A percentile compares a stretch with the other conserved stretches of the same genome.
phyloP scores from a whole-genome alignment of 176 grass and related monocot species.

The Otatea glauca region DNA sequence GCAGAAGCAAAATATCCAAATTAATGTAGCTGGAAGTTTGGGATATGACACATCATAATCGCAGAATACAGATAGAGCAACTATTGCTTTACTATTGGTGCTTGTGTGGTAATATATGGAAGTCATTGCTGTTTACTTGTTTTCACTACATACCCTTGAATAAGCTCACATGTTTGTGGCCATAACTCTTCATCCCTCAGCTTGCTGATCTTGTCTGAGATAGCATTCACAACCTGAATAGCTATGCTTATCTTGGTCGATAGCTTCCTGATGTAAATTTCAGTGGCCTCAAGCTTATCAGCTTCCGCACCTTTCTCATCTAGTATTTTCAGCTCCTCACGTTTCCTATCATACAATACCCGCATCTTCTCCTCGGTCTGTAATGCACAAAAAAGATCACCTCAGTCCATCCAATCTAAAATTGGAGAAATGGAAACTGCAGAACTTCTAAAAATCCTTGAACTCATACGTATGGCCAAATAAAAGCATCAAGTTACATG shows the following conservation, averaged over 20 bases:
- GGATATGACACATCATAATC: neutral
- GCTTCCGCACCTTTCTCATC: slow-evolving; percentile 86
- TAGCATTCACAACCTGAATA: slow-evolving; percentile 86
- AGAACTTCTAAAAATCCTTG: slow-evolving; percentile 12
- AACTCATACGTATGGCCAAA: slow-evolving; percentile 11
- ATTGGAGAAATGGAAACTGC: neutral
- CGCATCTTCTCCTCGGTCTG: slow-evolving; percentile 88
- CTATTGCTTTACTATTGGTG: neutral
- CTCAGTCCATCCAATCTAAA: slow-evolving; percentile 10
- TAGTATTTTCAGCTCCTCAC: slow-evolving; percentile 64
- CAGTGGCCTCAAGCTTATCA: slow-evolving; percentile 68
- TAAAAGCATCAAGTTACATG: slow-evolving; percentile 2
- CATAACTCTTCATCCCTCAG: slow-evolving; percentile 95
- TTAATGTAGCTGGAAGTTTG: neutral
- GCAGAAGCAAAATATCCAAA: slow-evolving; percentile 14
- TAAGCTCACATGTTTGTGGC: slow-evolving; percentile 85
- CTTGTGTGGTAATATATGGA: neutral
- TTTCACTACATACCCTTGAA: slow-evolving; percentile 75
- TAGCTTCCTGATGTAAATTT: slow-evolving; percentile 78
- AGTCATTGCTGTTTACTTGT: neutral
- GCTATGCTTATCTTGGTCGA: slow-evolving; percentile 96
- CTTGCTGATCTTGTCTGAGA: slow-evolving; percentile 90
- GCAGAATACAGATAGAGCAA: neutral
- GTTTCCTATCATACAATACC: slow-evolving; percentile 72
- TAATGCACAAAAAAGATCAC: slow-evolving; percentile 21